Evolutionary conservation across 106 monocot species (phyloP).

Genomic region (Platanthera guangdongensis): DNA sequence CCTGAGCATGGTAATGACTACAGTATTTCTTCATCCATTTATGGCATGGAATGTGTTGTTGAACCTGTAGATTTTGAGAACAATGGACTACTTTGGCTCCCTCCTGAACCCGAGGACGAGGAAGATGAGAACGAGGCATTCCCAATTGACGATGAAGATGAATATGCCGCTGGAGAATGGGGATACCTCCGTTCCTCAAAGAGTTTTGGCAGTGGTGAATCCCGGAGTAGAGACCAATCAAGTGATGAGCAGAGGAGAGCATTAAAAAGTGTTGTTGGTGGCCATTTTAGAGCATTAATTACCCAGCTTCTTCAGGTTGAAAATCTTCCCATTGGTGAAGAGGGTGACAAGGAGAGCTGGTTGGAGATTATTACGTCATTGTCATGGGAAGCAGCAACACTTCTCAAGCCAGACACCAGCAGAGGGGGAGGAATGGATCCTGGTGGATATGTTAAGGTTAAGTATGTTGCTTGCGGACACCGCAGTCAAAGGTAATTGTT

Average conservation of each 20-base stretch:
- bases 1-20: conserved; percentile 25
- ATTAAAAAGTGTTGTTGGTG: conserved; percentile 75
- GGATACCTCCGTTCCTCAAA: conserved; percentile 33
- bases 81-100: conserved; percentile 74
- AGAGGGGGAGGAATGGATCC: conserved; percentile 91
- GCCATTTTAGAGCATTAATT: conserved; percentile 80
- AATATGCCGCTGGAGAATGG: conserved; percentile 46
- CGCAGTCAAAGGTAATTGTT: conserved; percentile 63
- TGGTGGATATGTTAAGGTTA: conserved; percentile 77
- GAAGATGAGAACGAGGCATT: conserved; percentile 56
- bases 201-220: conserved; percentile 64
- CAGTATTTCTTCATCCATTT: conserved; percentile 48
- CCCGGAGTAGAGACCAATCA: conserved; percentile 29
- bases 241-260: conserved; percentile 58
- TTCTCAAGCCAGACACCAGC: conserved; percentile 82
- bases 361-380: conserved; percentile 79
- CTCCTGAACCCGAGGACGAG: conserved; percentile 82
- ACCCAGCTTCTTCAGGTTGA: conserved; percentile 81
- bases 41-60: conserved; percentile 36
- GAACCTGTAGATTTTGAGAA: conserved; percentile 80
- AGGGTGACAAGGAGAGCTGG: conserved; percentile 66
- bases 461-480: conserved; percentile 77
- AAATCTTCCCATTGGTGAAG: conserved; percentile 56
- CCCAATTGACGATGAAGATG: conserved; percentile 43
- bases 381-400: conserved; percentile 84